A percentile compares a stretch with the other conserved stretches of the same genome.
phyloP scores from a whole-genome alignment of 208 protist species.

The Acanthamoeba culbertsoni region DNA sequence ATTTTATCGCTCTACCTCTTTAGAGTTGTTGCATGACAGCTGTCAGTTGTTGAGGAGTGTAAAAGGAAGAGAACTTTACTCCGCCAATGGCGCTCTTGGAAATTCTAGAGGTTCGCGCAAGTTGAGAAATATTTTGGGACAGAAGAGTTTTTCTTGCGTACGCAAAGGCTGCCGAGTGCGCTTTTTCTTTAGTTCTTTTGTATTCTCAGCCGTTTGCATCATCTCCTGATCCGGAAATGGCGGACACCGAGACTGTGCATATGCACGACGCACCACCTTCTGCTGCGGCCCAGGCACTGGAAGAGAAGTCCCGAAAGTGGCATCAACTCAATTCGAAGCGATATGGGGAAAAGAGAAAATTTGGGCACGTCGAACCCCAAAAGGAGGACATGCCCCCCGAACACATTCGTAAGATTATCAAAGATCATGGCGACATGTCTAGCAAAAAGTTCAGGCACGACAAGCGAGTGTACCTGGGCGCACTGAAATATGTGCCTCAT shows the following conservation, averaged over 20 bases:
- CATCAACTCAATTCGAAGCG: slow-evolving; percentile 88
- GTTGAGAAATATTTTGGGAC: not conserved
- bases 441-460: slow-evolving; percentile 98
- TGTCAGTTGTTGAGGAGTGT: not conserved
- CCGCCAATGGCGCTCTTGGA: not conserved
- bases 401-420: slow-evolving; percentile 98
- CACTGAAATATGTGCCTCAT: slow-evolving; percentile 98
- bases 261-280: not conserved
- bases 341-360: slow-evolving; percentile 90
- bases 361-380: slow-evolving; percentile 86
- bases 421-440: slow-evolving; percentile 99
- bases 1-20: not conserved
- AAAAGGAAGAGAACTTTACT: not conserved
- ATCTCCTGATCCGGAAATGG: not conserved
- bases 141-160: not conserved
- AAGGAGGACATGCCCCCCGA: slow-evolving; percentile 97
- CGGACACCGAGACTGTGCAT: slow-evolving; percentile 7
- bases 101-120: not conserved
- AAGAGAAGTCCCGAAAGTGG: slow-evolving; percentile 84
- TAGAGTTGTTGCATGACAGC: not conserved
- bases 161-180: too few relatives aligned
- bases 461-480: slow-evolving; percentile 98
- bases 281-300: not conserved
- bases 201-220: not conserved
- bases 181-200: not conserved